Conservation (phyloP, 768 basidiomycete genomes). For the Wakefieldia striispora region DNA sequence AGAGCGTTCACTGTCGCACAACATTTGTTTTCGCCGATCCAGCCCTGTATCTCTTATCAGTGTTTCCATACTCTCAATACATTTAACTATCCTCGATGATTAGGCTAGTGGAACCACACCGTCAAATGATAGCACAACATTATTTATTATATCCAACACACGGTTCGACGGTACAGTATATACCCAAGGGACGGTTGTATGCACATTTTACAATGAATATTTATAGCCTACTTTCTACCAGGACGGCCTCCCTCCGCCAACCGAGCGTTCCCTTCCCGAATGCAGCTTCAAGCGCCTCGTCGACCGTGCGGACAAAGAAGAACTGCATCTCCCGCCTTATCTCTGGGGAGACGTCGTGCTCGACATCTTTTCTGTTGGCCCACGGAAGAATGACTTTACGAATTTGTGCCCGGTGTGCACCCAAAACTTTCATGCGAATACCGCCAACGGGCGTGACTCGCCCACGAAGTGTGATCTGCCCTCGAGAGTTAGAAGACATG, state of each 20-base stretch:
- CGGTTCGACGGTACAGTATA: background rate
- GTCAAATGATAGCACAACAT: no score
- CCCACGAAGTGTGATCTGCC: slow-evolving; percentile 76
- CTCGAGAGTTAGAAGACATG: background rate
- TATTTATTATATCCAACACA: background rate
- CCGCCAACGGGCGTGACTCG: slow-evolving; percentile 84
- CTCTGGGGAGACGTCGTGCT: slow-evolving; percentile 76
- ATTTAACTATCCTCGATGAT: background rate
- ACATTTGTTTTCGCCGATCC: slow-evolving; percentile 4
- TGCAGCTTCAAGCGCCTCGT: slow-evolving; percentile 79
- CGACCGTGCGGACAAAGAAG: slow-evolving; percentile 74
- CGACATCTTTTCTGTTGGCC: slow-evolving; percentile 84
- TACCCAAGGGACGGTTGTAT: background rate
- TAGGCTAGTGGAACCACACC: no score
- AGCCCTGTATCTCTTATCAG: slow-evolving; percentile 15
- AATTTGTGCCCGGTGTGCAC: slow-evolving; percentile 84
- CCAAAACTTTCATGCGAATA: slow-evolving; percentile 89
- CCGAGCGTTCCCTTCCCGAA: slow-evolving; percentile 69
- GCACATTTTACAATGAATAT: background rate
- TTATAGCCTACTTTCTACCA: slow-evolving; percentile 55
- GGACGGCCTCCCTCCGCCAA: slow-evolving; percentile 55
- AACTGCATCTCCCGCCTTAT: slow-evolving; percentile 76
- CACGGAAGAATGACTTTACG: slow-evolving; percentile 82
- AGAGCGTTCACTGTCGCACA: slow-evolving; percentile 4
- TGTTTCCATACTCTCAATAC: slow-evolving; percentile 4